Conservation (phyloP, 2,329 filamentous ascomycete species). For the Microsporum canis region DNA sequence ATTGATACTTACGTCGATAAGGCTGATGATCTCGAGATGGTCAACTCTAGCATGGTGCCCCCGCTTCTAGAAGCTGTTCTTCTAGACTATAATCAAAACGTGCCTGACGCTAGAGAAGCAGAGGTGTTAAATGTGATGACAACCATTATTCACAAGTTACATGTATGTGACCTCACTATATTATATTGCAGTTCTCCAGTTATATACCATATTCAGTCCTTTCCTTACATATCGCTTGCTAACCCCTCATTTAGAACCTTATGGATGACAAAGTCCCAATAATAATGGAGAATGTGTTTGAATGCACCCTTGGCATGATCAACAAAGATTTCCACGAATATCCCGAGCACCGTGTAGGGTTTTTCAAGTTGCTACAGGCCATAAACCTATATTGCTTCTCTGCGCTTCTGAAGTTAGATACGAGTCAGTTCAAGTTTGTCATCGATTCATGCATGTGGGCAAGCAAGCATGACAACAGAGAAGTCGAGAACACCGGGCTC, state of each 20-base stretch:
- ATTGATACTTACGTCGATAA: slow-evolving; percentile 98
- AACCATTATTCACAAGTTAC: slow-evolving; percentile 89
- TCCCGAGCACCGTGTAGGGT: slow-evolving; percentile 96
- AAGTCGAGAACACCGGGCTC: slow-evolving; percentile 89
- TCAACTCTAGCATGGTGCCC: slow-evolving; percentile 90
- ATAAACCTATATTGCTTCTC: slow-evolving; percentile 98
- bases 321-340: slow-evolving; percentile 99
- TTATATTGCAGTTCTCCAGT: slow-evolving; percentile 34
- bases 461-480: slow-evolving; percentile 99
- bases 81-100: slow-evolving; percentile 93
- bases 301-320: slow-evolving; percentile 98
- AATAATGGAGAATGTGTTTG: slow-evolving; percentile 98
- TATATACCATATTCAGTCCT: slow-evolving; percentile 25
- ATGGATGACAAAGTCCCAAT: slow-evolving; percentile 98
- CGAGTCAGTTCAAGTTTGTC: slow-evolving; percentile 96
- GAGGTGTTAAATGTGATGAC: slow-evolving; percentile 97
- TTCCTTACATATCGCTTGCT: slow-evolving; percentile 16
- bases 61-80: slow-evolving; percentile 87
- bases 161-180: slow-evolving; percentile 58
- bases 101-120: slow-evolving; percentile 86
- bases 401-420: slow-evolving; percentile 83
- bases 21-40: slow-evolving; percentile 87
- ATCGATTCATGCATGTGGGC: slow-evolving; percentile 99
- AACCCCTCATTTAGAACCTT: slow-evolving; percentile 51
- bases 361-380: slow-evolving; percentile 90